Base-by-base conservation (phyloP, 164 flowering plant genomes). In the Chimonanthus salicifolius region DNA sequence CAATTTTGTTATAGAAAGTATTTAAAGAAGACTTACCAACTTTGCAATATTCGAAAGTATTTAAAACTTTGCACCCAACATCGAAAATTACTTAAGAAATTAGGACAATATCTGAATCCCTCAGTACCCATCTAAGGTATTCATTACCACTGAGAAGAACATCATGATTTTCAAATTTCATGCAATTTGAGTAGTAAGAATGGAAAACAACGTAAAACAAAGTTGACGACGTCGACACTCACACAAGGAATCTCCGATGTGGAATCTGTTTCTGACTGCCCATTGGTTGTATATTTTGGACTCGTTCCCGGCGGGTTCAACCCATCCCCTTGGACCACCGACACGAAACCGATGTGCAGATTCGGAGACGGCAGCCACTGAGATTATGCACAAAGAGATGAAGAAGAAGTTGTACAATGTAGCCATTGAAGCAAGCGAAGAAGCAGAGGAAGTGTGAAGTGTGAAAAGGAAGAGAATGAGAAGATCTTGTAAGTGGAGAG, bases 191-290 rank as follows among this genome's bases (percentile, higher is more conserved):
- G 33, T 33, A 33, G 33, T 33, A 33, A 33, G 33, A 33, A 33
- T 1, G 33, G 1, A 1, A 33, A 33, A 33, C 33, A 33, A 33
- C 33, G 33, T 33, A 1, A 33, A 33, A 33, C 33, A 33, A 33
- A 33, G 33, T 33, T 33, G 33, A 33, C 33, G 33, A 33, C 33
- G 1, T 33, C 33, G 33, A 33, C 33, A 81, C 88, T 85, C 81
- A 89, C 94, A 78, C 13, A 89, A 54, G 67, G 87, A 74, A 58
- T 89, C 94, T 18, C 89, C 87, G 16, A 86, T 71, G 44, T 84
- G 94, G 75, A 89, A 89, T 64, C 94, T 68, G 82, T 78, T 85
- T n/a, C 62, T 75, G 2, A 74, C 20, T 2, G 92, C 89, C 92
- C 92, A 88, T 5, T 83, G 79, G 45, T 85, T 77, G 80, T 85